phyloP scores from a whole-genome alignment of 306 rosid genomes.

The Gastrolobium villosum region DNA sequence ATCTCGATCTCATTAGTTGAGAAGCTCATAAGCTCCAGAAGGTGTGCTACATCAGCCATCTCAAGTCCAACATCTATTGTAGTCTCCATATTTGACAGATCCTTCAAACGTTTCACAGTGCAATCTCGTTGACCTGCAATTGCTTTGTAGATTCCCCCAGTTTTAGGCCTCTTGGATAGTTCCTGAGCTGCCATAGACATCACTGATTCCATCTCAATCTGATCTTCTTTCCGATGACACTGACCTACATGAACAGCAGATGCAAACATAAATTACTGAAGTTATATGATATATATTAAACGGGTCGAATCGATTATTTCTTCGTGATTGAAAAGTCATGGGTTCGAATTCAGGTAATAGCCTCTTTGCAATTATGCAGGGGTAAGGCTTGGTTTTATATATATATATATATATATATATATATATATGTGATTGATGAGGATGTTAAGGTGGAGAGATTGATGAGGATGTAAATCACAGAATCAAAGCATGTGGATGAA shows the following conservation, averaged over 20 bases:
- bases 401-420: too few species aligned
- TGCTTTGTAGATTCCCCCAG: conserved; percentile 38
- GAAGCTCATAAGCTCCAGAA: conserved; percentile 42
- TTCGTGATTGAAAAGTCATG: too few species aligned
- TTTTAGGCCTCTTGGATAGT: conserved; percentile 43
- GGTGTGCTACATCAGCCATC: conserved; percentile 47
- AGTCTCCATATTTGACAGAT: conserved; percentile 36
- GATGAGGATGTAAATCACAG: too few species aligned
- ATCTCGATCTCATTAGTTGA: conserved; percentile 36
- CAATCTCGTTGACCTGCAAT: conserved; percentile 33
- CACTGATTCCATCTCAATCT: conserved; percentile 37
- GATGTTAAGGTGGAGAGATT: too few species aligned
- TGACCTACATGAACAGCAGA: neutral
- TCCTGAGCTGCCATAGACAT: conserved; percentile 37
- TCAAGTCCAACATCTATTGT: conserved; percentile 45
- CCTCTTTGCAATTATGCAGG: too few species aligned
- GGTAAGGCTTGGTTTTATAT: too few species aligned
- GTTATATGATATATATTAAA: neutral
- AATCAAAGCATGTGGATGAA: too few species aligned
- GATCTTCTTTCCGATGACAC: conserved; percentile 33
- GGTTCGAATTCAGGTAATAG: too few species aligned
- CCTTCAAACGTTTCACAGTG: conserved; percentile 42
- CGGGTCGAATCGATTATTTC: too few species aligned
- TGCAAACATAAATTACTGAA: neutral
- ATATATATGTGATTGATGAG: too few species aligned